These are phyloP conservation scores for Moesziomyces globuligerus DNA, from an alignment of 1,284 basidiomycete species.

Conservation along the genomic window DNA sequence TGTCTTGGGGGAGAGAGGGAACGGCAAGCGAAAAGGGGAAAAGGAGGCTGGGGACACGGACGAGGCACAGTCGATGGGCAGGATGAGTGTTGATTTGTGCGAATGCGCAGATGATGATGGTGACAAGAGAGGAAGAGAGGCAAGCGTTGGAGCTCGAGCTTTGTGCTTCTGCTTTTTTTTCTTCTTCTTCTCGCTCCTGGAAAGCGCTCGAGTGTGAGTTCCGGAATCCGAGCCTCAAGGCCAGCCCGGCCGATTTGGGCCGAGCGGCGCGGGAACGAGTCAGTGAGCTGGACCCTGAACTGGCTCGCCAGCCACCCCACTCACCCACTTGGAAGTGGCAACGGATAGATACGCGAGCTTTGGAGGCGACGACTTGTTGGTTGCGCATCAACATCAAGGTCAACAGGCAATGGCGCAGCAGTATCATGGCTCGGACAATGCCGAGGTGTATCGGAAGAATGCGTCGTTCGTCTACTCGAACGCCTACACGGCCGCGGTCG, in stretches of 20 bases:
- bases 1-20: neutral
- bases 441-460: slow-evolving; percentile 38
- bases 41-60: neutral
- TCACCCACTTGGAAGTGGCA: no score
- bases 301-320: no score
- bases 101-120: slow-evolving; percentile 7
- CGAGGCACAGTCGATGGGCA: neutral
- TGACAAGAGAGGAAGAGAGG: neutral
- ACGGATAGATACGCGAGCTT: no score
- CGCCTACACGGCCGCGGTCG: slow-evolving; percentile 36
- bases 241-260: slow-evolving; percentile 8
- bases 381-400: no score
- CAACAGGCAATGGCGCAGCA: neutral
- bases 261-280: no score
- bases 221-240: neutral
- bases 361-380: no score
- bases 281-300: slow-evolving; percentile 19
- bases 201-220: neutral
- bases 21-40: neutral
- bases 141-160: neutral
- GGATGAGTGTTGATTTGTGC: neutral
- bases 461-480: slow-evolving; percentile 51
- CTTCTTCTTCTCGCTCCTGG: neutral
- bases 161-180: slow-evolving; percentile 1
- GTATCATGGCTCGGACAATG: slow-evolving; percentile 40